Evolutionary conservation across 2,329 filamentous ascomycete genomes (phyloP).

Genomic region (Teratosphaeria zuluensis): DNA sequence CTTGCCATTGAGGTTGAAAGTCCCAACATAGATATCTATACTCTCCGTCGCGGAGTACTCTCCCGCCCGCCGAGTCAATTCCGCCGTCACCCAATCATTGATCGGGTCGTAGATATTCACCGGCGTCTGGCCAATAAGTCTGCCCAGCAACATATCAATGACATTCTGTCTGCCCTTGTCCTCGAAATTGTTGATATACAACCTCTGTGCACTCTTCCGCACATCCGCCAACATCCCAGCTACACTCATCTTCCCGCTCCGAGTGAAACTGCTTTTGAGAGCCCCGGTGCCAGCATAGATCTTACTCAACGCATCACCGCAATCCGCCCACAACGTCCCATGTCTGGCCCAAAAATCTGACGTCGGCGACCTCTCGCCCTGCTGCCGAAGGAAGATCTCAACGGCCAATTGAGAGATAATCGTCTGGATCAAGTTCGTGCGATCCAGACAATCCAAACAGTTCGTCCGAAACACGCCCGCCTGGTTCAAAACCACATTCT

Average conservation of each 20-base stretch:
- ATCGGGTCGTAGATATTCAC: conserved; percentile 89
- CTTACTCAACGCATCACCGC: conserved; percentile 84
- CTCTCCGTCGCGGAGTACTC: conserved; percentile 68
- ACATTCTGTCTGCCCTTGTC: conserved; percentile 89
- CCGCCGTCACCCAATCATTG: conserved; percentile 75
- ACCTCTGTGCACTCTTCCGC: conserved; percentile 81
- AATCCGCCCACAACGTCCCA: conserved; percentile 92
- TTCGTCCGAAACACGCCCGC: conserved; percentile 95
- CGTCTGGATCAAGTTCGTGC: conserved; percentile 92
- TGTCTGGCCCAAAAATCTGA: conserved; percentile 88
- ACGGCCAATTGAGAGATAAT: conserved; percentile 91
- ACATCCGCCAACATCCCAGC: conserved; percentile 91
- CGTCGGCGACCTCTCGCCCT: conserved; percentile 52
- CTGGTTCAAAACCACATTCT: conserved; percentile 62
- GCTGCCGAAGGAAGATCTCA: conserved; percentile 70
- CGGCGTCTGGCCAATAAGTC: conserved; percentile 70
- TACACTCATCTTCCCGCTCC: conserved; percentile 89
- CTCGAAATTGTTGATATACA: conserved; percentile 96
- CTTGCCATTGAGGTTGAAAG: conserved; percentile 90
- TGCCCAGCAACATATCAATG: conserved; percentile 87
- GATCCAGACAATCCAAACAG: conserved; percentile 88
- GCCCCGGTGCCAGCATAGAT: conserved; percentile 97
- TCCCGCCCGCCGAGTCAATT: conserved; percentile 54
- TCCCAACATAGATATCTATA: conserved; percentile 58
- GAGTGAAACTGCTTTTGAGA: conserved; percentile 88